Evolutionary conservation across 305 asterid genomes (phyloP).

Genomic region (Caryopteris hybrid): DNA sequence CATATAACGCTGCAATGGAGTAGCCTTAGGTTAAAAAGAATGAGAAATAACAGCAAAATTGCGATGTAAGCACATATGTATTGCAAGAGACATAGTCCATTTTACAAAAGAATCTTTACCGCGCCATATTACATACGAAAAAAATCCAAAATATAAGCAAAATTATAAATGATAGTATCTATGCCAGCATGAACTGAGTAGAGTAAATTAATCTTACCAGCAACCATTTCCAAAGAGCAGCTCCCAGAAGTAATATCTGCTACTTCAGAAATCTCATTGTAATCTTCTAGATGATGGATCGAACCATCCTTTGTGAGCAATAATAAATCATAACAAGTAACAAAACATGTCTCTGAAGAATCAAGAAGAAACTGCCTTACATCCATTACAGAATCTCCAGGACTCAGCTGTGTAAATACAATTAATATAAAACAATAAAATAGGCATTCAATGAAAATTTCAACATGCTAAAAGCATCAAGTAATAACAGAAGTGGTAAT

Average conservation of each 20-base stretch:
- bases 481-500: background rate
- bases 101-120: background rate
- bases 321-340: conserved; percentile 77
- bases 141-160: background rate
- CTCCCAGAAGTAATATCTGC: conserved; percentile 76
- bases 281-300: conserved; percentile 70
- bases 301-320: conserved; percentile 67
- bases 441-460: background rate
- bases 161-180: background rate
- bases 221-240: conserved; percentile 80
- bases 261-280: conserved; percentile 76
- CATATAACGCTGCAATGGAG: conserved; percentile 62
- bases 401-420: conserved; percentile 64
- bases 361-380: conserved; percentile 90
- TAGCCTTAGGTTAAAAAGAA: conserved; percentile 25
- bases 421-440: conserved; percentile 2
- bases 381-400: conserved; percentile 89
- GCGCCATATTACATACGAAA: background rate
- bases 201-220: conserved; percentile 43
- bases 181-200: conserved; percentile 9
- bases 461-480: background rate
- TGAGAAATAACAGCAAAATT: background rate
- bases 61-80: background rate
- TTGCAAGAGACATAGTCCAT: background rate
- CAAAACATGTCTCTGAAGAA: conserved; percentile 80